Base-by-base conservation (phyloP, 176 grass and related monocot species). In the Poa pratensis region DNA sequence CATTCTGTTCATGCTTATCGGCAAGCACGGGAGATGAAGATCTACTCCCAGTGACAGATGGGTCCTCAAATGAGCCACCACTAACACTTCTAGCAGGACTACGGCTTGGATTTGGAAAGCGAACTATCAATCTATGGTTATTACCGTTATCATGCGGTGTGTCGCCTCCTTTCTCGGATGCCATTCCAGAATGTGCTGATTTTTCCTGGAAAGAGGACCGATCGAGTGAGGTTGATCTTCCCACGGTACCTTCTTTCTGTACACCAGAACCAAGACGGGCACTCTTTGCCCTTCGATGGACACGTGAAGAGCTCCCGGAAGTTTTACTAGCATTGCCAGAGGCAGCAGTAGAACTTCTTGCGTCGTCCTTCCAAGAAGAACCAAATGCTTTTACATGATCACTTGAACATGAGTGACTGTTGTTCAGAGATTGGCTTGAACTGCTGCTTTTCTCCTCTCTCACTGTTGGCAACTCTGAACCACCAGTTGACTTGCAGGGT, bases 371-470 rank as follows among this genome's bases (percentile, higher is more conserved):
- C 83, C 84, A 93, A 13, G 90, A 90, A 66, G 84, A 93, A 83
- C 81, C 79, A 19, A 93, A 50, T 81, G 89, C 82, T 90, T 88
- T 95, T n/a, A 83, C 86, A 78, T 88, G 93, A 86, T 98, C 93
- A 35, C 93, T 92, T 26, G 93, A 95, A 32, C 89, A 94, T 28
- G 96, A 95, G 37, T 98, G 96, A 49, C 93, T 98, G 64, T 98
- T 95, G 65, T 95, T 95, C 65, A 81, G 89, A 11, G 93, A 99
- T 50, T 99, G 96, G 83, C 93, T 94, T 7, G 93, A 99, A 64
- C 90, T 96, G 49, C 84, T 96, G 76, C 91, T 98, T 91, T 94
- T 99, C 84, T 99, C 96, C 75, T 96, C 96, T 89, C 66, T 87
- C 50, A 87, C 81, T 35, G 59, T 79, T 37, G 89, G 86, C 23